Evolutionary conservation across 2,329 filamentous ascomycete species (phyloP), one percentile per base, ranked within the genome.

Genomic region (Penicillium sp.): DNA sequence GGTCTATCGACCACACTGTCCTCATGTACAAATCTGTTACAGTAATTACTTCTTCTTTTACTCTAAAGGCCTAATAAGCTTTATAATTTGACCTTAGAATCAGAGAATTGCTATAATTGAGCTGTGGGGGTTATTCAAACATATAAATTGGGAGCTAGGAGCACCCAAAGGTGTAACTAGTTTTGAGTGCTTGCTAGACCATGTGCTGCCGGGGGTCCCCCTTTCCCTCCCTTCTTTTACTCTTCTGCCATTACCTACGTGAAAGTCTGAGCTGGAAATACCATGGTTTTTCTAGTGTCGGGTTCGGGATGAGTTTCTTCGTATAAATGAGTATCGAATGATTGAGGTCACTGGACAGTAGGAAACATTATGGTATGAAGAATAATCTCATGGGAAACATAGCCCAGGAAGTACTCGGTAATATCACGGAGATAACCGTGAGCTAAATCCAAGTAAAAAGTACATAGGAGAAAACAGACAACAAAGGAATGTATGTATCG

Each of bases 331-430:
- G 14, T 22, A 20, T 24, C 61, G 8, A 61, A 6, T 29, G 58
- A 67, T 2, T 5, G 29, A 16, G 31, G 43, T 18, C 16, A 32
- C 24, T 3, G 13, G 14, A 3, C 10, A 2, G 56, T 48, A 29
- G 61, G 34, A 47, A 55, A 66, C 31, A 37, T 34, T 35, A 35
- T 35, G 18, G 14, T 20, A 11, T 24, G 14, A 26, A 11, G 9
- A 29, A 20, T 38, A 3, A 14, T 22, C 2, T 31, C 37, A 11
- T n/a, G 14, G 14, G 13, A n/a, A 32, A 13, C 18, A 32, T 40
- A 32, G 18, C 20, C 29, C n/a, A 29, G 18, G 16, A 14, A 34
- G 18, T 53, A 38, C 26, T 40, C 9, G 16, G 32, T 34, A 6
- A 50, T 24, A 50, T 18, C 29, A 37, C 39, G 8, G n/a, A 16